These are phyloP conservation scores for Tuber borchii DNA, from an alignment of 495 filamentous ascomycete species.

Conservation along the genomic window DNA sequence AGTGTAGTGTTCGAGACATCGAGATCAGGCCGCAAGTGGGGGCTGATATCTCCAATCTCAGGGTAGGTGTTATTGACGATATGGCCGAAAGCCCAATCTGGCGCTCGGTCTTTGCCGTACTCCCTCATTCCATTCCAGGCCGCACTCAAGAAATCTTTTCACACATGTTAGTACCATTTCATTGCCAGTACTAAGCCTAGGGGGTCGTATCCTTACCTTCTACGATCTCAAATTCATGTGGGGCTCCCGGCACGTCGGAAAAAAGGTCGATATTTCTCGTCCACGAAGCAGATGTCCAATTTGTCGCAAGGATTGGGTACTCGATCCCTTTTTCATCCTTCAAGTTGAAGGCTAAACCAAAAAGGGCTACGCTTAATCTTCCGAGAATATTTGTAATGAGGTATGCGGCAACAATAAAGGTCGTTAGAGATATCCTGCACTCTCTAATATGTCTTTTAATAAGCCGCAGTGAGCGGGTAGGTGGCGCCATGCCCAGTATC, in stretches of 20 bases:
- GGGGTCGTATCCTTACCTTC: not conserved
- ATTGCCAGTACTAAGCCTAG: not conserved
- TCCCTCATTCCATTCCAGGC: not conserved
- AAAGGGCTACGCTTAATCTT: not conserved
- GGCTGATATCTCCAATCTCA: not conserved
- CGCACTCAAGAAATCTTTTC: not conserved
- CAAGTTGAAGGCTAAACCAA: not conserved
- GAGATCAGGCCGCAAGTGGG: not conserved
- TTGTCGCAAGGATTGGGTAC: not conserved
- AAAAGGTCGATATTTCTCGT: not conserved
- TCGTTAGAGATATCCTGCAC: not conserved
- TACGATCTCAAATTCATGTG: not conserved
- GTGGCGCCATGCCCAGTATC: not conserved
- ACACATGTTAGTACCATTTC: not conserved
- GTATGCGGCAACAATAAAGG: not conserved
- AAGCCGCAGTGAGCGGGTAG: not conserved
- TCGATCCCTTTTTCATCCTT: not conserved
- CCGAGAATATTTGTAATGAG: not conserved
- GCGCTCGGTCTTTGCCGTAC: too few species aligned
- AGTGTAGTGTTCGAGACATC: not conserved
- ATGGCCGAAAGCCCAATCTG: not conserved
- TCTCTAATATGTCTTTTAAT: not conserved
- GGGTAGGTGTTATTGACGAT: accelerated
- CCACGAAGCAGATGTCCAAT: not conserved
- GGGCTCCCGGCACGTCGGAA: too few species aligned